Evolutionary conservation across 306 rosid genomes (phyloP).

Genomic region (Sophora flavescens): DNA sequence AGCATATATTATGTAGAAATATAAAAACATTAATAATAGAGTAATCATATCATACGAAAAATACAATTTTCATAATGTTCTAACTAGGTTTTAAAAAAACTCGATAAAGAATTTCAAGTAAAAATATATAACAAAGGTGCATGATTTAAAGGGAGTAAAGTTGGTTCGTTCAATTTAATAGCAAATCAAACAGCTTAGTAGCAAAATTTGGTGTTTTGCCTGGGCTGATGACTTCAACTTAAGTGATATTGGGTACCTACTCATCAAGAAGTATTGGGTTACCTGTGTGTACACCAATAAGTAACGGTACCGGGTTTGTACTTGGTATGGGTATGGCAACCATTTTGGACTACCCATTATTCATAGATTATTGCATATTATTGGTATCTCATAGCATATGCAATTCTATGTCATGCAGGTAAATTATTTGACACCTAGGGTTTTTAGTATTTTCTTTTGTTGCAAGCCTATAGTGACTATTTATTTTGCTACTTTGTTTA

Average conservation of each 20-base stretch:
- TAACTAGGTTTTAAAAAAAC: too few species aligned
- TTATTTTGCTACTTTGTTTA: slow-evolving; percentile 4
- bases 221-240: background rate
- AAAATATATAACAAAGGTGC: background rate
- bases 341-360: background rate
- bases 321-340: background rate
- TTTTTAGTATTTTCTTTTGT: slow-evolving; percentile 12
- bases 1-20: too few species aligned
- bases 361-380: slow-evolving; percentile 4
- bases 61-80: too few species aligned
- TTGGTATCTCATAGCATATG: slow-evolving; percentile 25
- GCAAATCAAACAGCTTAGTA: background rate
- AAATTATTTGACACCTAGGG: slow-evolving; percentile 10
- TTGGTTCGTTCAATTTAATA: background rate
- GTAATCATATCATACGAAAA: background rate
- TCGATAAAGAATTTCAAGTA: too few species aligned
- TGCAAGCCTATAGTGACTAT: slow-evolving; percentile 2
- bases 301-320: background rate
- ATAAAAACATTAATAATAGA: background rate
- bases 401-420: slow-evolving; percentile 30
- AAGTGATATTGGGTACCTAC: background rate
- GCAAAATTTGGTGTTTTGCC: background rate
- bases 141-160: background rate
- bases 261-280: background rate
- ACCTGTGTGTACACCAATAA: background rate